Evolutionary conservation across 1,284 basidiomycete genomes (phyloP).

Genomic region (Xerocomus nothofagi): DNA sequence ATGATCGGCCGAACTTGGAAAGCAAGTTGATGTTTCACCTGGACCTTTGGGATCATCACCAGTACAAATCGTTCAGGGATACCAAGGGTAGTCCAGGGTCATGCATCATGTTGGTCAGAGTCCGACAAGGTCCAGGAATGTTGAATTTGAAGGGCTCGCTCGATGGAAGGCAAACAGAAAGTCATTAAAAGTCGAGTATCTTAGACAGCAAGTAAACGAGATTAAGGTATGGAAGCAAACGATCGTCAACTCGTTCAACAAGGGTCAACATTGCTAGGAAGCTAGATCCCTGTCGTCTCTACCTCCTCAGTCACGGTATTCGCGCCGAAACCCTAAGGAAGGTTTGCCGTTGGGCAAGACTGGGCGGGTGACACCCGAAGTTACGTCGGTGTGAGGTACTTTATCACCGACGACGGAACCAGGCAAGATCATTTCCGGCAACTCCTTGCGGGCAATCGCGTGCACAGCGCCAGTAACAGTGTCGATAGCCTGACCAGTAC

Average conservation of each 20-base stretch:
- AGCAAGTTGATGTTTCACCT: too few relatives aligned
- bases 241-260: background rate
- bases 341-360: background rate
- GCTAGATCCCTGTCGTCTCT: background rate
- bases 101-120: too few relatives aligned
- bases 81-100: too few relatives aligned
- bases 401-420: background rate
- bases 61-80: too few relatives aligned
- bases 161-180: background rate
- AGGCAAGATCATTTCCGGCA: background rate
- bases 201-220: background rate
- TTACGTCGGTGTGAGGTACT: background rate
- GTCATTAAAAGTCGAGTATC: slow-evolving; percentile 7
- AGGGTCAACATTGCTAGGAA: background rate
- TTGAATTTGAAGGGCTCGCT: too few relatives aligned
- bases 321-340: background rate
- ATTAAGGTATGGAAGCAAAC: background rate
- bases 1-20: too few relatives aligned
- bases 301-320: background rate
- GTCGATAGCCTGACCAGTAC: background rate
- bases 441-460: too few relatives aligned
- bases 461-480: background rate
- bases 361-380: background rate
- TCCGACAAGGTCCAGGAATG: too few relatives aligned
- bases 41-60: too few relatives aligned